A percentile compares a stretch with the other conserved stretches of the same genome.
These are phyloP conservation scores for Pseudogymnoascus sp. DNA, from an alignment of 2,329 filamentous ascomycete species.

Conservation along the genomic window DNA sequence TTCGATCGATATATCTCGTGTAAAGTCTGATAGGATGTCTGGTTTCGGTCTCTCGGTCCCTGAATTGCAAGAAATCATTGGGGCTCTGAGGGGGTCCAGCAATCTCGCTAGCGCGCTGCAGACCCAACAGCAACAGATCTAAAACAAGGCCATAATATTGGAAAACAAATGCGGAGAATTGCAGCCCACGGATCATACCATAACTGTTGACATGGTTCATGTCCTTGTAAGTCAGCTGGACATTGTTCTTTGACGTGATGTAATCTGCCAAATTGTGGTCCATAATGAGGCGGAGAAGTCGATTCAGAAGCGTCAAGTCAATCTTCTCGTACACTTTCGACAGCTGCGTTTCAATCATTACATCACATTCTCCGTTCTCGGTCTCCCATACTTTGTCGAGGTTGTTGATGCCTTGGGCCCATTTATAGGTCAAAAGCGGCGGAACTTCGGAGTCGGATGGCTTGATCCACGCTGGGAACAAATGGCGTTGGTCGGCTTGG, in stretches of 20 bases:
- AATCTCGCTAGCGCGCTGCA: conserved; percentile 96
- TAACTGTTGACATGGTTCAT: conserved; percentile 99
- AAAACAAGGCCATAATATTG: conserved; percentile 97
- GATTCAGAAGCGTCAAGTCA: conserved; percentile 89
- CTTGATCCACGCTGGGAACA: conserved; percentile 99
- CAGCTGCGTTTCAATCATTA: conserved; percentile 95
- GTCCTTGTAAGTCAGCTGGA: conserved; percentile 97
- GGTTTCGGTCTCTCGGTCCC: conserved; percentile 83
- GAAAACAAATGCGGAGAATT: conserved; percentile 98
- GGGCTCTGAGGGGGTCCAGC: conserved; percentile 88
- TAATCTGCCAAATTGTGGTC: conserved; percentile 99
- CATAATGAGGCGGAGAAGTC: conserved; percentile 90
- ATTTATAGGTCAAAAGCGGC: conserved; percentile 91
- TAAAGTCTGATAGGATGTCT: conserved; percentile 96
- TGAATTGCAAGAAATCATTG: conserved; percentile 96
- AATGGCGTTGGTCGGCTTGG: conserved; percentile 90
- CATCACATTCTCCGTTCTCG: conserved; percentile 90
- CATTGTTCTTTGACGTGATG: conserved; percentile 98
- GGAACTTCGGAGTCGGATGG: conserved; percentile 97
- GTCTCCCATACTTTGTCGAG: conserved; percentile 91
- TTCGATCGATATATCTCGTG: conserved; percentile 94
- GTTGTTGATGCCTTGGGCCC: conserved; percentile 99
- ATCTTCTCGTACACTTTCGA: conserved; percentile 99
- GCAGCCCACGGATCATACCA: conserved; percentile 93
- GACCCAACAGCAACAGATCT: conserved; percentile 81